Evolutionary conservation across 1,284 basidiomycete genomes (phyloP), one percentile per base, ranked within the genome.

Genomic region (Apiotrichum laibachii): DNA sequence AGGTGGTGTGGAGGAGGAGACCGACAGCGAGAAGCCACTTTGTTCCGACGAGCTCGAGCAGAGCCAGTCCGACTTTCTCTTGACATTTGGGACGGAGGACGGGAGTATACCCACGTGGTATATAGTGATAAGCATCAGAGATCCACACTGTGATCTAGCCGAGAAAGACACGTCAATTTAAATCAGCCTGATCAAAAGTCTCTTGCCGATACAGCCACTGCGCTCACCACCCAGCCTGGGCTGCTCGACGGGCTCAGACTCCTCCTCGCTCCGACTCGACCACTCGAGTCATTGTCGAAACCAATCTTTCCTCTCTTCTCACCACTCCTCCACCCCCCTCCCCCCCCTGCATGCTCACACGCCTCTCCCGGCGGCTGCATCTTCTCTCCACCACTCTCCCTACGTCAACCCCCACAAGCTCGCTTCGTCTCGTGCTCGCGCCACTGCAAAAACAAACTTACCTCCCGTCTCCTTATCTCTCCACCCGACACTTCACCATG

Each of bases 401-500:
- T 16, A 3, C 33, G 16, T 42, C 26, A 37, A 22, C 9, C 18
- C 5, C 50, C 19, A 11, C 46, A 42, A 47, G 46, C 47, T 18
- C 26, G 18, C 31, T n/a, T 46, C 43, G 18, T 42, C 42, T n/a
- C 33, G 43, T 43, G 19, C 13, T 46, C 31, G 35, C 55, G 8
- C 46, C 26, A 22, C 35, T 5, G 33, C 31, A 49, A 48, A 48
- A 48, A 33, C 46, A 26, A 31, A 48, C 37, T 35, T 48, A 18
- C 12, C 21, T 37, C 49, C n/a, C 33, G 22, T 22, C 49, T 18
- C 11, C 43, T 43, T 45, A 31, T 40, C 50, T 42, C 39, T 21
- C 33, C 40, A 5, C 34, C 18, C 61, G 66, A 53, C 18, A 56
- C 37, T 67, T 73, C 68, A 77, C 43, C 46, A 79, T 79, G 77